A percentile compares a stretch with the other conserved stretches of the same genome.
phyloP scores from a whole-genome alignment of 352 stramenopile species.

The Elongisporangium anandrum region DNA sequence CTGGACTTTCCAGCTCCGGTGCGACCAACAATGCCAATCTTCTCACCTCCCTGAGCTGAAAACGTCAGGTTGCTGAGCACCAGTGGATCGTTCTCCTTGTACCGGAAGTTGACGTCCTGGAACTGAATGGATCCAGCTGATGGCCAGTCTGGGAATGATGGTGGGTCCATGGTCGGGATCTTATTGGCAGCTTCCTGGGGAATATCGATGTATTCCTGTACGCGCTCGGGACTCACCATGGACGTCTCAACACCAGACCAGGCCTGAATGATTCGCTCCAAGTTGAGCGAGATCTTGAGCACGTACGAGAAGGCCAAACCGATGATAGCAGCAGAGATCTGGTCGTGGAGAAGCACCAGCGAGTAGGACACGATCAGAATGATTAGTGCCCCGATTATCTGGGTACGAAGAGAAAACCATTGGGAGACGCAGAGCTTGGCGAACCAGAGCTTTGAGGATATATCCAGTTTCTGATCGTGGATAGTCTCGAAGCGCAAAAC shows the following conservation, averaged over 20 bases:
- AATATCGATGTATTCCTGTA: conserved; percentile 86
- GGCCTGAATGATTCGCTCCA: conserved; percentile 80
- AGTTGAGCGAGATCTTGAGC: conserved; percentile 73
- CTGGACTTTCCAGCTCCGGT: conserved; percentile 87
- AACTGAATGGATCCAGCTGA: conserved; percentile 74
- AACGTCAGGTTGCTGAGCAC: conserved; percentile 37
- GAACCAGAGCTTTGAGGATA: conserved; percentile 1
- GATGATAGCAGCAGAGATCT: conserved; percentile 47
- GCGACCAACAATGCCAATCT: conserved; percentile 86
- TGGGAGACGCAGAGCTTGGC: conserved; percentile 25
- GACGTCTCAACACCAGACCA: conserved; percentile 38
- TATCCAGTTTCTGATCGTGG: conserved; percentile 3
- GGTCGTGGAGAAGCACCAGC: conserved; percentile 42
- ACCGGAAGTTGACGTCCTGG: conserved; percentile 81
- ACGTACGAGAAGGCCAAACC: conserved; percentile 90
- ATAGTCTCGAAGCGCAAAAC: no score
- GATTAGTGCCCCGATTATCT: conserved; percentile 73
- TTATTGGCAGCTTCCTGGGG: conserved; percentile 38
- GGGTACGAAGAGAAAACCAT: conserved; percentile 51
- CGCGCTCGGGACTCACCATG: conserved; percentile 89
- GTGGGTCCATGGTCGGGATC: conserved; percentile 21
- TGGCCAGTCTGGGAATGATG: conserved; percentile 70
- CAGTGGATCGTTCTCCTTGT: conserved; percentile 61
- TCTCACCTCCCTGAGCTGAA: conserved; percentile 33
- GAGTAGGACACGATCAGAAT: conserved; percentile 71